These are phyloP conservation scores for Sutorius australiensis DNA, from an alignment of 768 basidiomycete genomes.

Conservation along the genomic window DNA sequence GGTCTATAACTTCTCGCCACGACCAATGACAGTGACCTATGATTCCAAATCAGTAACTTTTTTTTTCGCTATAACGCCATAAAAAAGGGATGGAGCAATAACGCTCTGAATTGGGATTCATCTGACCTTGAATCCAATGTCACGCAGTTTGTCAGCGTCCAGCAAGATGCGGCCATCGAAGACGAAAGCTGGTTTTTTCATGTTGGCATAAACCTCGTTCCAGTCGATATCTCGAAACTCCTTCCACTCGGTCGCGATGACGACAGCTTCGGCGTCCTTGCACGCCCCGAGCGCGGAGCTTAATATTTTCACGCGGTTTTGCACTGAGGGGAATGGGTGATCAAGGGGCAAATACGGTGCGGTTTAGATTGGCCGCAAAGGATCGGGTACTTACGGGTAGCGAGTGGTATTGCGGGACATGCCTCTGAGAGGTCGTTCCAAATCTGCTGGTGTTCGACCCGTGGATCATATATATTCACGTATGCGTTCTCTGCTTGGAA, in stretches of 20 bases:
- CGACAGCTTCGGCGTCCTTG: constrained; percentile 84
- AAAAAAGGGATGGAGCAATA: background rate
- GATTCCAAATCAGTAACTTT: constrained; percentile 1
- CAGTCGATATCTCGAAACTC: constrained; percentile 95
- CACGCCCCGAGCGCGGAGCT: constrained; percentile 82
- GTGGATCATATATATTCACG: constrained; percentile 89
- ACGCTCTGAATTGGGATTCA: background rate
- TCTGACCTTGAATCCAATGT: constrained; percentile 85
- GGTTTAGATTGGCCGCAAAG: background rate
- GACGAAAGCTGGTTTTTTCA: constrained; percentile 98
- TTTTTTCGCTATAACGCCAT: constrained; percentile 4
- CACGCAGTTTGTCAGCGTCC: constrained; percentile 70
- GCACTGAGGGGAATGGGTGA: constrained; percentile 46
- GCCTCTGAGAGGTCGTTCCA: constrained; percentile 76
- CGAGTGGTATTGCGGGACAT: constrained; percentile 57
- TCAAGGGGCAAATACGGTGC: background rate
- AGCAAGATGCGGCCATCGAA: constrained; percentile 92
- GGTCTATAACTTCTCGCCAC: constrained; percentile 41
- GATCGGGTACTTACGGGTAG: constrained; percentile 52
- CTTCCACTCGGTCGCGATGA: constrained; percentile 97
- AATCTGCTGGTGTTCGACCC: constrained; percentile 83
- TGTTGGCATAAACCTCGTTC: constrained; percentile 75
- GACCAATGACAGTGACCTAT: constrained; percentile 59
- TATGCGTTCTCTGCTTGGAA: constrained; percentile 88
- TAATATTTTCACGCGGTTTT: constrained; percentile 83